Base-by-base conservation (phyloP, 352 stramenopile genomes). In the Peronospora belbahrii region DNA sequence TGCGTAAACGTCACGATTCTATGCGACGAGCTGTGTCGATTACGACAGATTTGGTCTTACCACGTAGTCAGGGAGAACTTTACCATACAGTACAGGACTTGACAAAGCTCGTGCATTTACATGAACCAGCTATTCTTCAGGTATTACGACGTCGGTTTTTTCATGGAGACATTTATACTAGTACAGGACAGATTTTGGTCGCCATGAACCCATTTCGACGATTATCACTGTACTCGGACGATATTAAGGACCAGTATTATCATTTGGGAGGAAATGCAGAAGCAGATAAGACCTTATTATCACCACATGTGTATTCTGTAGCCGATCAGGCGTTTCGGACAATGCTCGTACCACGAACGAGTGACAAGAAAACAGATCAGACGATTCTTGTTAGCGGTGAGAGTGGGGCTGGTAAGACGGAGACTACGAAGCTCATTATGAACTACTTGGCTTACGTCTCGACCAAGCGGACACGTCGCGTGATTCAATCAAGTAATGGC, bases 341-440 rank as follows among this genome's bases (percentile, higher is more conserved):
- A 25, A 95, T 96, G 83, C 51, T 86, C 18, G 42, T 69, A 34
- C 63, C 70, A 9, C 56, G 38, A 49, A 45, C 56, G 17, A 46
- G 47, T 30, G 51, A 62, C 34, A 61, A 67, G 22, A 88, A 88
- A 33, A 66, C 62, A 20, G 64, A 92, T 51, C 95, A 98, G 71
- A 97, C 88, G 0, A 96, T 98, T 62, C 75, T 98, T 39, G 90
- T 98, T 24, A 97, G 87, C 7, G 95, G 95, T 4, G 95, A 98
- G 62, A 94, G 71, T 41, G 94, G 95, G 11, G 92, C 93, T 11
- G 94, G 95, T 15, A 98, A 98, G 70, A 98, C 94, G 13, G 93
- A 97, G 44, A 98, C 93, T 4, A 97, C 93, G 5, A 98, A 98
- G 69, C 85, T 98, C 52, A 95, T 97, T 53, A 97, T 98, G 92